Evolutionary conservation across 202 grass and related monocot genomes (phyloP).

Genomic region (Tripidium arundinaceum): DNA sequence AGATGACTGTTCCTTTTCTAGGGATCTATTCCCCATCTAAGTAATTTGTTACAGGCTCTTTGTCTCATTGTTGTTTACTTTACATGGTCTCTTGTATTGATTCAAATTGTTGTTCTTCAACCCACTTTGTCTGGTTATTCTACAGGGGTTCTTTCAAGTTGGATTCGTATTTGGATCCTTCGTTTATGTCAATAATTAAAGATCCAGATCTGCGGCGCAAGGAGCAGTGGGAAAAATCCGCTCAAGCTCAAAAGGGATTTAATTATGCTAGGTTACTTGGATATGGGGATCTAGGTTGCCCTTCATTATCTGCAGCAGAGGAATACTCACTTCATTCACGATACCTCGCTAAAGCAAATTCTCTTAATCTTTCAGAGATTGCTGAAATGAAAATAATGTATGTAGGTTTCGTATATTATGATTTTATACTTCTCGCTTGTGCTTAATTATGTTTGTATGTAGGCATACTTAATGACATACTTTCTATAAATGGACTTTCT

Average conservation of each 20-base stretch:
- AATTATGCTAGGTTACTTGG: slow-evolving; percentile 85
- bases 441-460: background rate
- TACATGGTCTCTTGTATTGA: background rate
- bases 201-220: slow-evolving; percentile 68
- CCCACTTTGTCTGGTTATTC: slow-evolving; percentile 27
- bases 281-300: slow-evolving; percentile 80
- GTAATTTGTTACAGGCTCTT: background rate
- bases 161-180: slow-evolving; percentile 85
- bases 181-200: slow-evolving; percentile 96
- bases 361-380: background rate
- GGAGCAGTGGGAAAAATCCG: slow-evolving; percentile 78
- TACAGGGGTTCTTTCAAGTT: slow-evolving; percentile 65
- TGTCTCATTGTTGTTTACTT: background rate
- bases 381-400: slow-evolving; percentile 75
- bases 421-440: too few species aligned
- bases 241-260: slow-evolving; percentile 77
- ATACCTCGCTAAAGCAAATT: too few species aligned
- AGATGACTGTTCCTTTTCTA: background rate
- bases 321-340: too few species aligned
- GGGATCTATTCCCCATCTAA: background rate
- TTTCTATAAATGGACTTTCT: background rate
- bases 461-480: background rate
- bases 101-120: background rate
- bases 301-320: slow-evolving; percentile 9
- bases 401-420: background rate